phyloP scores from a whole-genome alignment of 768 basidiomycete genomes.

The Zangia roseola region DNA sequence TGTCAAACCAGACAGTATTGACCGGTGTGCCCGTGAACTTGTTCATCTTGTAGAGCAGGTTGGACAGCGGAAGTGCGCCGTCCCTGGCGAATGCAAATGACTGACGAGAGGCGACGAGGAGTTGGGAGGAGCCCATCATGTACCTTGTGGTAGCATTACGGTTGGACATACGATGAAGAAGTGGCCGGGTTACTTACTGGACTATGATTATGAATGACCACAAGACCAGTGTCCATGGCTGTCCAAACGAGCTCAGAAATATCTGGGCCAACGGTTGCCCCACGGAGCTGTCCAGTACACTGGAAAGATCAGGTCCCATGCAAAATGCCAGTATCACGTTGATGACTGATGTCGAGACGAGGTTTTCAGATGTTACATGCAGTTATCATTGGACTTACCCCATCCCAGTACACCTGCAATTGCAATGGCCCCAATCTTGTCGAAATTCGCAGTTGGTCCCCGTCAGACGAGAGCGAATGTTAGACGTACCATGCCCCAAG shows the following conservation, averaged over 20 bases:
- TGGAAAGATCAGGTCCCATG: slow-evolving; percentile 50
- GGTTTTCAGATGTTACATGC: background rate
- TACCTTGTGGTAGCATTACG: slow-evolving; percentile 24
- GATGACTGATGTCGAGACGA: slow-evolving; percentile 33
- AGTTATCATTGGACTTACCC: slow-evolving; percentile 26
- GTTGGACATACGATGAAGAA: background rate
- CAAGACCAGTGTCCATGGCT: slow-evolving; percentile 41
- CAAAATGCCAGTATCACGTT: slow-evolving; percentile 56
- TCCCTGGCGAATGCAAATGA: slow-evolving; percentile 57
- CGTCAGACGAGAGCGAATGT: background rate
- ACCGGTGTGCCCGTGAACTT: slow-evolving; percentile 50
- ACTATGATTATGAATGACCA: slow-evolving; percentile 53
- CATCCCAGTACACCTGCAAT: slow-evolving; percentile 47
- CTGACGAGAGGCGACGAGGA: slow-evolving; percentile 52
- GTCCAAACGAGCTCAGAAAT: slow-evolving; percentile 40
- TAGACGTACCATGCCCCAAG: slow-evolving; percentile 50
- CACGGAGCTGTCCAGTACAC: slow-evolving; percentile 30
- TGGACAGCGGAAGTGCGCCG: slow-evolving; percentile 57
- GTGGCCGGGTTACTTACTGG: slow-evolving; percentile 31
- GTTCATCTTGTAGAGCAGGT: slow-evolving; percentile 52
- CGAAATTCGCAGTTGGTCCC: background rate
- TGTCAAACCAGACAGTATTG: slow-evolving; percentile 55
- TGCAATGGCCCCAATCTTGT: slow-evolving; percentile 35
- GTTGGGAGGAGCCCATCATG: slow-evolving; percentile 43
- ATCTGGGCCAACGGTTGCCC: slow-evolving; percentile 45